A percentile compares a stretch with the other conserved stretches of the same genome.
phyloP scores from a whole-genome alignment of 192 early-diverging fungal species.

The Coemansia sp. region DNA sequence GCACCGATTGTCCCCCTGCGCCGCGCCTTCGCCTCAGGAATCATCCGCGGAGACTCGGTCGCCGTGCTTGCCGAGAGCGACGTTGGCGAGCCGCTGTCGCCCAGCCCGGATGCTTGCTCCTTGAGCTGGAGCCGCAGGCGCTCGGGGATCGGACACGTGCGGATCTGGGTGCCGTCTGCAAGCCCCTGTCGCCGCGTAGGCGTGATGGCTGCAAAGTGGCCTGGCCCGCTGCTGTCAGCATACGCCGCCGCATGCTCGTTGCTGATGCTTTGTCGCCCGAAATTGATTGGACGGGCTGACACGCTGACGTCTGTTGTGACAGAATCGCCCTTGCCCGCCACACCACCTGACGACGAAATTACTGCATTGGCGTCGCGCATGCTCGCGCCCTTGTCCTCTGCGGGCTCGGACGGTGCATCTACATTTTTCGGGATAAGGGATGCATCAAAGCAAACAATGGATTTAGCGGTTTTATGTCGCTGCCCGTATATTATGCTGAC shows the following conservation, averaged over 20 bases:
- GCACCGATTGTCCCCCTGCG: constrained; percentile 26
- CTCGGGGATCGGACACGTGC: constrained; percentile 49
- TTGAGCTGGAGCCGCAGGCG: constrained; percentile 23
- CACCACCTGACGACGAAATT: not conserved
- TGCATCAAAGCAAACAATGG: not conserved
- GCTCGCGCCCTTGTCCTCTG: not conserved
- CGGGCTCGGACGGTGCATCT: not conserved
- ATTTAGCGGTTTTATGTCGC: not conserved
- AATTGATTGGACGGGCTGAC: not conserved
- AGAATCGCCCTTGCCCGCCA: not conserved
- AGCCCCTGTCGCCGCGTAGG: not conserved
- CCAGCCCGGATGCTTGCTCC: constrained; percentile 3
- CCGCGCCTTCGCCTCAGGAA: constrained; percentile 12
- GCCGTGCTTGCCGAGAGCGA: constrained; percentile 16
- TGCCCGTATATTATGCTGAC: not conserved
- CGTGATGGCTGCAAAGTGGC: constrained; percentile 1
- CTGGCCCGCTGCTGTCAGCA: not conserved
- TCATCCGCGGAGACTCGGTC: constrained; percentile 16
- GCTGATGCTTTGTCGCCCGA: not conserved
- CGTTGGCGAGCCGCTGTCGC: constrained; percentile 15
- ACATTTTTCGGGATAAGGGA: not conserved
- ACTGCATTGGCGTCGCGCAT: not conserved
- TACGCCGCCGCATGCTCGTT: not conserved
- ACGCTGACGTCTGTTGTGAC: not conserved
- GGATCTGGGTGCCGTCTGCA: constrained; percentile 25